Evolutionary conservation across 306 rosid species (phyloP).

Genomic region (Mimosa pudica): DNA sequence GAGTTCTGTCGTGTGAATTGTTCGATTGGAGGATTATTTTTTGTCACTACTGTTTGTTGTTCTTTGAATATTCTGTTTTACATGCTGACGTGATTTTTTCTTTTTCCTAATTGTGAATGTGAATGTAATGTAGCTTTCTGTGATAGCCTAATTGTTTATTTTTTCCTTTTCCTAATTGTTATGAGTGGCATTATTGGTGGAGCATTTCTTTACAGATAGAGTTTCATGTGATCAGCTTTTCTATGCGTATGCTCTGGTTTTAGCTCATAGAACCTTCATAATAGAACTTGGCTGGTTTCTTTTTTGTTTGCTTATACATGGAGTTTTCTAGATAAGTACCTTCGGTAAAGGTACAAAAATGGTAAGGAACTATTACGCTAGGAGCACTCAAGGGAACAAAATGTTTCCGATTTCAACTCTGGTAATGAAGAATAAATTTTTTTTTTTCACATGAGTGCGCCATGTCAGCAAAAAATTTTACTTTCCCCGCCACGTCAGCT

Average conservation of each 20-base stretch:
- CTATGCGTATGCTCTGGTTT: constrained; percentile 16
- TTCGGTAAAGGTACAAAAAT: background rate
- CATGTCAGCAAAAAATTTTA: too few species aligned
- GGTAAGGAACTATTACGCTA: too few species aligned
- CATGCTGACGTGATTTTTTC: constrained; percentile 1
- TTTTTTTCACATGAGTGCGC: too few species aligned
- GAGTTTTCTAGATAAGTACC: constrained; percentile 9
- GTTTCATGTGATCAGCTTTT: constrained; percentile 23
- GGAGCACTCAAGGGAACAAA: too few species aligned
- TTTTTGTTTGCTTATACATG: constrained; percentile 5
- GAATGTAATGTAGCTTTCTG: constrained; percentile 1
- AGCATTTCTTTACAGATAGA: constrained; percentile 18
- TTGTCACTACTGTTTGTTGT: constrained; percentile 7
- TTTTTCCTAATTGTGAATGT: background rate
- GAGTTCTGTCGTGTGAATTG: background rate
- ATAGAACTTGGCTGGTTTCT: constrained; percentile 19
- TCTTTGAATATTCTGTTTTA: background rate
- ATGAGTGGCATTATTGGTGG: constrained; percentile 25
- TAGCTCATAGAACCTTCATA: constrained; percentile 29
- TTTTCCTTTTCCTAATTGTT: too few species aligned
- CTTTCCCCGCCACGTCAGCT: too few species aligned
- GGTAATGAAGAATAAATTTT: too few species aligned
- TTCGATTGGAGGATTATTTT: constrained; percentile 14
- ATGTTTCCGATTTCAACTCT: too few species aligned
- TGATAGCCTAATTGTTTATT: background rate